phyloP scores from a whole-genome alignment of 1,284 basidiomycete species.

The Lentinus polychrous region DNA sequence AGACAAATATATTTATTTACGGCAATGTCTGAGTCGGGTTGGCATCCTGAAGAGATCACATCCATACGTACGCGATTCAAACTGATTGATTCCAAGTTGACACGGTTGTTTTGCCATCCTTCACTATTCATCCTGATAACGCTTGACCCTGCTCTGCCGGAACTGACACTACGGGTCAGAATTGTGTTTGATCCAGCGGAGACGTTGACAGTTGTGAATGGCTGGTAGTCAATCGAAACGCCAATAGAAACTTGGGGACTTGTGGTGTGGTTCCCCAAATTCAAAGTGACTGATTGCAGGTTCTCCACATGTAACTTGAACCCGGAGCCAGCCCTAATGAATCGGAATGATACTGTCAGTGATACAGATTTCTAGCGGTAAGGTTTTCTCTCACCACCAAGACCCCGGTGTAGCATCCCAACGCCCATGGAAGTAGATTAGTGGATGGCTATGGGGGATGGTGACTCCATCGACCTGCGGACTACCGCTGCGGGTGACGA shows the following conservation, averaged over 20 bases:
- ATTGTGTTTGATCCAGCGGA: slow-evolving; percentile 41
- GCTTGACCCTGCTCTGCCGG: slow-evolving; percentile 12
- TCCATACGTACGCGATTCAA: slow-evolving; percentile 35
- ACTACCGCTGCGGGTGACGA: too few relatives aligned
- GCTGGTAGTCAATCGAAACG: slow-evolving; percentile 41
- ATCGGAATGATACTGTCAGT: background rate
- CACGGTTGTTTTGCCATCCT: slow-evolving; percentile 53
- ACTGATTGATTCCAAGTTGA: slow-evolving; percentile 41
- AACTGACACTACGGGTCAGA: background rate
- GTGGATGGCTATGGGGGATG: slow-evolving; percentile 23
- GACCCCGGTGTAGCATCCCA: slow-evolving; percentile 33
- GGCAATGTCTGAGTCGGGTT: slow-evolving; percentile 1
- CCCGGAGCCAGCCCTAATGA: slow-evolving; percentile 44
- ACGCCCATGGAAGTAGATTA: slow-evolving; percentile 31
- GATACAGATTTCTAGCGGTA: background rate
- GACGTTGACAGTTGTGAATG: slow-evolving; percentile 41
- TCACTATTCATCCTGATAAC: slow-evolving; percentile 45
- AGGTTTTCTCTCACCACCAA: slow-evolving; percentile 29
- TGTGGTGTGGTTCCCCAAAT: slow-evolving; percentile 45
- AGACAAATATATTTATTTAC: too few relatives aligned
- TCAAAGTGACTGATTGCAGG: slow-evolving; percentile 37
- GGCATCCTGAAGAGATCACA: background rate
- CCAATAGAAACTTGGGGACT: slow-evolving; percentile 37
- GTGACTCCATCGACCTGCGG: slow-evolving; percentile 9
- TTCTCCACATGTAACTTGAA: slow-evolving; percentile 44